Base-by-base conservation (phyloP, 352 stramenopile species). In the Phytopythium litorale region DNA sequence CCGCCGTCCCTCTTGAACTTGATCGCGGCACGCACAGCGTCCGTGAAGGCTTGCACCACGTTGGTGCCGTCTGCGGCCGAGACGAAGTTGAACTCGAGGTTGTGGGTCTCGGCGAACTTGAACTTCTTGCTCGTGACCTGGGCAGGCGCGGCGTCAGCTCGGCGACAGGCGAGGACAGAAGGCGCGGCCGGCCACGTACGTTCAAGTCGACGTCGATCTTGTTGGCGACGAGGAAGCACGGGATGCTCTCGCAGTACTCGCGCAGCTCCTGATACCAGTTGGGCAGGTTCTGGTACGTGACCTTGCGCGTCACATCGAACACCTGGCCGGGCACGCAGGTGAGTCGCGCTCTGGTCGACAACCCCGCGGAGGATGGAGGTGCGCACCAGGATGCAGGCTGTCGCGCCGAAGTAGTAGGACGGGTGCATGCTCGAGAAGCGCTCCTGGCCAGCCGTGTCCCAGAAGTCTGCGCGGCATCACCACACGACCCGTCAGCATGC, bases 91-190 rank as follows among this genome's bases (percentile, higher is more conserved):
- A 99, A 98, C 9, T 91, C 88, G 28, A 99, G 78, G 71, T 94
- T 94, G 73, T 98, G 81, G 28, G 95, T 94, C 72, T 89, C 81
- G 40, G 94, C 89, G 65, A 99, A 99, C 73, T 97, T 98, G 70
- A 98, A 98, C 65, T 95, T 94, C 73, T 99, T 98, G 67, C 70
- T 96, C 12, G 96, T 99, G n/a, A 98, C 92, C 88, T 97, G 64
- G 1, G 15, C 7, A 46, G 1, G 52, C 7, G 52, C 7, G 9
- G 3, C 7, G 23, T 32, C 23, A 35, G 16, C 16, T 37, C 15
- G 1, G 50, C 35, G 12, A 53, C 21, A 11, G 23, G 28, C n/a
- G 7, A 28, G 8, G 51, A 35, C 12, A n/a, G 15, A 3, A 30
- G 8, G 12, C 12, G 7, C 13, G 16, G n/a, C 28, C 13, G 16